These are phyloP conservation scores for Circinella umbellata DNA, from an alignment of 371 early-diverging fungal genomes.

Conservation along the genomic window DNA sequence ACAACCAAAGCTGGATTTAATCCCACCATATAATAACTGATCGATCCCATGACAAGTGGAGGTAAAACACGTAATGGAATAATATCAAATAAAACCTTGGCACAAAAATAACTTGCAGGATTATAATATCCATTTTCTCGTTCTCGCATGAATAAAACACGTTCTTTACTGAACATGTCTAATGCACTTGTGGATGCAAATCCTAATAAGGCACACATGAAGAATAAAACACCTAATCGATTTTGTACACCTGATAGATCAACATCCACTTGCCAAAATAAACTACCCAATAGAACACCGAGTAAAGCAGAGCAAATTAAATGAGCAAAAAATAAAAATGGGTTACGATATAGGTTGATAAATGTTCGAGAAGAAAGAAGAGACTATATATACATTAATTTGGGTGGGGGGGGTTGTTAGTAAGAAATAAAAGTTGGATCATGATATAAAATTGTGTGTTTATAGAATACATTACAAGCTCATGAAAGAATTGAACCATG, in stretches of 20 bases:
- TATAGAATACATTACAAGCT: too few species aligned
- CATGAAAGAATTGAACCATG: constrained; percentile 49
- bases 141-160: constrained; percentile 80
- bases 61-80: constrained; percentile 84
- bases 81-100: constrained; percentile 83
- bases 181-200: constrained; percentile 76
- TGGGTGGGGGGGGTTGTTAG: too few species aligned
- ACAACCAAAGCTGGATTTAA: constrained; percentile 56
- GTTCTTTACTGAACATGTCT: constrained; percentile 71
- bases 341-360: constrained; percentile 51
- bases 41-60: constrained; percentile 81
- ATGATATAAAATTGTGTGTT: too few species aligned
- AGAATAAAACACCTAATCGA: constrained; percentile 80
- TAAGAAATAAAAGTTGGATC: neutral
- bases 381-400: constrained; percentile 19
- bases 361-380: constrained; percentile 51
- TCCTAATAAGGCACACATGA: constrained; percentile 83
- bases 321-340: constrained; percentile 51
- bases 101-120: constrained; percentile 71
- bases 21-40: constrained; percentile 88
- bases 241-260: constrained; percentile 87
- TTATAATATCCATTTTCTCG: constrained; percentile 85
- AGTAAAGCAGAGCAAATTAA: constrained; percentile 36
- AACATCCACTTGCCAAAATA: constrained; percentile 82
- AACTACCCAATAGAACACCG: constrained; percentile 67